phyloP scores from a whole-genome alignment of 345 rosid genomes.

The Chamaenerion angustifolium region DNA sequence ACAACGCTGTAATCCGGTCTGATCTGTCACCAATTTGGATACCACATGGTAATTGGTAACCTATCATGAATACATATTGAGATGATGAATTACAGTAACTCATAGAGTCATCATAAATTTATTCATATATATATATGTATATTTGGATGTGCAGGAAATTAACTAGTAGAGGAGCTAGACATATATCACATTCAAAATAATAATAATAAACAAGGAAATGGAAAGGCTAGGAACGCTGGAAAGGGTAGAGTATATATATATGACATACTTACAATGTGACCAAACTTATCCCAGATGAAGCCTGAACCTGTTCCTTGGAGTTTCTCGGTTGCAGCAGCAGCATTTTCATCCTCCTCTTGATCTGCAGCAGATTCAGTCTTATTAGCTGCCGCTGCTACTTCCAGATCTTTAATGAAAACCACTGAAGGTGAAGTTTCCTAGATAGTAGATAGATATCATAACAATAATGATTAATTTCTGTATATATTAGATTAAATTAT shows the following conservation, averaged over 20 bases:
- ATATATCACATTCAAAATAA: too few relatives aligned
- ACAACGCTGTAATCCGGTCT: slow-evolving; percentile 58
- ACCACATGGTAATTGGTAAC: slow-evolving; percentile 84
- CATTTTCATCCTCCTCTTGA: slow-evolving; percentile 28
- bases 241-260: too few relatives aligned
- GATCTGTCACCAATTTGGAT: slow-evolving; percentile 64
- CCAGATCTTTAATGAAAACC: slow-evolving; percentile 60
- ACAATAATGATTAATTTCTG: not conserved
- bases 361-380: slow-evolving; percentile 19
- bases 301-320: slow-evolving; percentile 88
- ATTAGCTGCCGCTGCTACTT: slow-evolving; percentile 16
- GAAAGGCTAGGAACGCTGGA: too few relatives aligned
- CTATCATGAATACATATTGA: slow-evolving; percentile 14
- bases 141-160: too few relatives aligned
- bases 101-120: too few relatives aligned
- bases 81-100: too few relatives aligned
- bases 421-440: slow-evolving; percentile 69
- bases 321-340: slow-evolving; percentile 11
- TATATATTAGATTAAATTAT: not conserved
- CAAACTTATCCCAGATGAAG: slow-evolving; percentile 87
- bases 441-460: not conserved
- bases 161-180: too few relatives aligned
- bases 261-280: slow-evolving; percentile 63
- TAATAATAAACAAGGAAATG: too few relatives aligned
- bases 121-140: too few relatives aligned